phyloP scores from a whole-genome alignment of 2,329 filamentous ascomycete species.

The Xylariaceae sp. region DNA sequence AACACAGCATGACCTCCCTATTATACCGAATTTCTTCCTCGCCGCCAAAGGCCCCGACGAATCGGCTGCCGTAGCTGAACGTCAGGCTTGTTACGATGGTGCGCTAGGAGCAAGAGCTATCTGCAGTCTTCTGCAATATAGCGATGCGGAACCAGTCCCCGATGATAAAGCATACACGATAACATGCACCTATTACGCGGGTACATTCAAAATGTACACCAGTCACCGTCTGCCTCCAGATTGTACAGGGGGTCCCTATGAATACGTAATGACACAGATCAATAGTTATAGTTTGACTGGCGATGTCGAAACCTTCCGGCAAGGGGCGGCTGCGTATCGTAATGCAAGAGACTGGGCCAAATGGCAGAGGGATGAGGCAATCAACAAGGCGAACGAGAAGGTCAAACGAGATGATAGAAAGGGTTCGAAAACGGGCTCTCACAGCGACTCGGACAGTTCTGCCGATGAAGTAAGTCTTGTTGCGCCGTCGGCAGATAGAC shows the following conservation, averaged over 20 bases:
- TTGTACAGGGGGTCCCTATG: background rate
- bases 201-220: background rate
- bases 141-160: conserved; percentile 10
- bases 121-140: conserved; percentile 29
- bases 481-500: no score
- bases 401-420: background rate
- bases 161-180: conserved; percentile 8
- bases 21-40: conserved; percentile 18
- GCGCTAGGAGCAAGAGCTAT: conserved; percentile 31
- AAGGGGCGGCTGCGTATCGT: conserved; percentile 2
- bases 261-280: conserved; percentile 5
- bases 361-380: conserved; percentile 4
- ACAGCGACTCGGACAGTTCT: no score
- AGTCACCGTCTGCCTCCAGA: conserved; percentile 1
- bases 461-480: no score
- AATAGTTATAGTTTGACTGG: background rate
- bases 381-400: conserved; percentile 4
- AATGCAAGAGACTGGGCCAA: conserved; percentile 12
- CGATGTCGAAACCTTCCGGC: background rate
- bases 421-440: no score
- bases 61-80: conserved; percentile 19
- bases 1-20: conserved; percentile 12
- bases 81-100: conserved; percentile 31
- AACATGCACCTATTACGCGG: conserved; percentile 5
- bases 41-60: conserved; percentile 19